A percentile compares a stretch with the other conserved stretches of the same genome.
These are phyloP conservation scores for Lasiodiplodia theobromae DNA, from an alignment of 2,329 filamentous ascomycete genomes.

Conservation along the genomic window DNA sequence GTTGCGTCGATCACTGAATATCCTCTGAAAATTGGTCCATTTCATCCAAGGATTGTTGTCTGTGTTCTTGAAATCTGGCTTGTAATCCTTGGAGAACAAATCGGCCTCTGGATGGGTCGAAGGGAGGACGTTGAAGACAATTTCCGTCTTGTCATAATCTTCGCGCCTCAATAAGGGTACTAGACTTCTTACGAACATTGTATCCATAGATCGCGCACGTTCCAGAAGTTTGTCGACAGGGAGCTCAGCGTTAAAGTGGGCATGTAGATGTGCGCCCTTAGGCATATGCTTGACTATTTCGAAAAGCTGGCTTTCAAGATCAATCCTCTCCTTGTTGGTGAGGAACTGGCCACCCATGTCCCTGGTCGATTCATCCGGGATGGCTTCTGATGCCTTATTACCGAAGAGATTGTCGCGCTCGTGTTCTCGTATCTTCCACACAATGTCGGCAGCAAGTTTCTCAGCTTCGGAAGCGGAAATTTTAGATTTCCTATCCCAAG, in stretches of 20 bases:
- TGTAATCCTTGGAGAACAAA: slow-evolving; percentile 61
- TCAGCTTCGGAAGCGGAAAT: slow-evolving; percentile 38
- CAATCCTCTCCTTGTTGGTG: slow-evolving; percentile 52
- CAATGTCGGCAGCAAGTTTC: slow-evolving; percentile 43
- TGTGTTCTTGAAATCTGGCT: slow-evolving; percentile 42
- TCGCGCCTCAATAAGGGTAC: slow-evolving; percentile 52
- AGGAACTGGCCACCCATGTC: slow-evolving; percentile 58
- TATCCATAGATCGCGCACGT: slow-evolving; percentile 59
- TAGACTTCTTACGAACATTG: slow-evolving; percentile 75
- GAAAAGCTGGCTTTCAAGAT: slow-evolving; percentile 63
- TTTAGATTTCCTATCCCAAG: slow-evolving; percentile 48
- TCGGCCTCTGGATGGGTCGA: slow-evolving; percentile 40
- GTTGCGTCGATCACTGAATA: slow-evolving; percentile 42
- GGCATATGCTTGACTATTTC: slow-evolving; percentile 66
- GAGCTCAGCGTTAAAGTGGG: slow-evolving; percentile 81
- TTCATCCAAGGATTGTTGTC: slow-evolving; percentile 49
- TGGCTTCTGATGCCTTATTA: slow-evolving; percentile 50
- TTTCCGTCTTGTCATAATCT: slow-evolving; percentile 63
- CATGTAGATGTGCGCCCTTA: slow-evolving; percentile 76
- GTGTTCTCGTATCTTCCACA: slow-evolving; percentile 50
- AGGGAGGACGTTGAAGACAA: slow-evolving; percentile 65
- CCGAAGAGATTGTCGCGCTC: slow-evolving; percentile 52
- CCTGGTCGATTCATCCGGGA: slow-evolving; percentile 47
- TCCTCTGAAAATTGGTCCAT: slow-evolving; percentile 53
- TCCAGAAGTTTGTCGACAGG: slow-evolving; percentile 67